Conservation (phyloP, 2,329 filamentous ascomycete genomes). For the Penicillium hordei region DNA sequence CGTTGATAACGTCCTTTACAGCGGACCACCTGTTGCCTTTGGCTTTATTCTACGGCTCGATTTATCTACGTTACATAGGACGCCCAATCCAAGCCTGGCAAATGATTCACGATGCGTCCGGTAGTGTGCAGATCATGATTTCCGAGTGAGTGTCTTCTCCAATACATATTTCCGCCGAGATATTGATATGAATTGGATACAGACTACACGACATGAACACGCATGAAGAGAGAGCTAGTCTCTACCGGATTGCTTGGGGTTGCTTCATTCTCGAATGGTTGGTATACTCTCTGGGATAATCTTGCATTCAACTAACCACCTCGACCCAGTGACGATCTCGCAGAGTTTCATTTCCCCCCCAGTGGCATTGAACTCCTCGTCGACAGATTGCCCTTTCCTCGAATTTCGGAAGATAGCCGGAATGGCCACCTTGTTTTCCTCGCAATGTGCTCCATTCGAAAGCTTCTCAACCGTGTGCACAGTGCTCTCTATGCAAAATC, state of each 20-base stretch:
- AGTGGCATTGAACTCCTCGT: slow-evolving; percentile 19
- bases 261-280: slow-evolving; percentile 23
- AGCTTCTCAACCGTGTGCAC: slow-evolving; percentile 19
- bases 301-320: not conserved
- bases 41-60: slow-evolving; percentile 18
- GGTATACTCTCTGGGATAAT: not conserved
- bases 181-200: not conserved
- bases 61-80: slow-evolving; percentile 20
- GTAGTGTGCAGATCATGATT: slow-evolving; percentile 14
- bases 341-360: slow-evolving; percentile 20
- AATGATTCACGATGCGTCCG: slow-evolving; percentile 14
- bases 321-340: slow-evolving; percentile 16
- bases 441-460: slow-evolving; percentile 22
- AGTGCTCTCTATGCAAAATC: slow-evolving; percentile 20
- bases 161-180: accelerated
- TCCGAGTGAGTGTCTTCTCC: slow-evolving; percentile 9
- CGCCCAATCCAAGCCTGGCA: slow-evolving; percentile 19
- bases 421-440: slow-evolving; percentile 15
- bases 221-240: slow-evolving; percentile 1
- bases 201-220: slow-evolving; percentile 15
- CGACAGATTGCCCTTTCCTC: slow-evolving; percentile 16
- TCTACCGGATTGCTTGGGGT: slow-evolving; percentile 20
- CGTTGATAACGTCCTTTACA: slow-evolving; percentile 5
- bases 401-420: slow-evolving; percentile 14
- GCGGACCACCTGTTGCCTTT: slow-evolving; percentile 12